Evolutionary conservation across 2,329 filamentous ascomycete genomes (phyloP), one percentile per base, ranked within the genome.

Genomic region (Penicillium hordei): DNA sequence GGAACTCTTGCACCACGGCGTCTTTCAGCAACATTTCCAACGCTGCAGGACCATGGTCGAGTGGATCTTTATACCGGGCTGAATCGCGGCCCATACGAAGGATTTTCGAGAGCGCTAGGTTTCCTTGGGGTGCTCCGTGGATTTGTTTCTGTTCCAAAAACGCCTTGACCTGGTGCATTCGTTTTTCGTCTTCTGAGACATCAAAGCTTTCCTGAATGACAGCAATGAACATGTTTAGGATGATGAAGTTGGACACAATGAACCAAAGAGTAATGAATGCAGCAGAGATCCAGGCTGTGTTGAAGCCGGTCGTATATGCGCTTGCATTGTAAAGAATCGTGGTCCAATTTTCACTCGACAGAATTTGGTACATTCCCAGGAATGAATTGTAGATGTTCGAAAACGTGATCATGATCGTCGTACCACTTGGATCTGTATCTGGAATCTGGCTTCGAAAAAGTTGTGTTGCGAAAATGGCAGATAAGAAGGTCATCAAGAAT

Each of bases 211-310:
- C 94, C 75, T 99, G 94, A 64, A 99, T 99, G 78, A 99, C 94
- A 81, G 94, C 94, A 90, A 99, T 97, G 81, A 99, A 99, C 94
- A 99, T 99, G 72, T 97, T 99, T 79, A 99, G 79, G 60, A 97
- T 85, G 77, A 99, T 96, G 72, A 97, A 93, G 74, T 95, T 97
- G 6, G 92, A 84, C 43, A 99, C 83, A 57, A 96, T 94, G 75
- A 96, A 97, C 94, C 94, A 99, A 65, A 93, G 83, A 62, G 97
- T 91, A 65, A 96, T 83, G 67, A 99, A 97, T 1, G 90, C 82
- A 9, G 93, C 92, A 10, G 90, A 92, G 56, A 97, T 92, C 93
- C 94, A 97, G 9, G 90, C 85, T n/a, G 90, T 95, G 39, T 87
- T 82, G 64, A 82, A 85, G 6, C 71, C 68, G 10, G 82, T 82